A percentile compares a stretch with the other conserved stretches of the same genome.
Conservation (phyloP, 306 rosid genomes). For the Lathyrus sativus region DNA sequence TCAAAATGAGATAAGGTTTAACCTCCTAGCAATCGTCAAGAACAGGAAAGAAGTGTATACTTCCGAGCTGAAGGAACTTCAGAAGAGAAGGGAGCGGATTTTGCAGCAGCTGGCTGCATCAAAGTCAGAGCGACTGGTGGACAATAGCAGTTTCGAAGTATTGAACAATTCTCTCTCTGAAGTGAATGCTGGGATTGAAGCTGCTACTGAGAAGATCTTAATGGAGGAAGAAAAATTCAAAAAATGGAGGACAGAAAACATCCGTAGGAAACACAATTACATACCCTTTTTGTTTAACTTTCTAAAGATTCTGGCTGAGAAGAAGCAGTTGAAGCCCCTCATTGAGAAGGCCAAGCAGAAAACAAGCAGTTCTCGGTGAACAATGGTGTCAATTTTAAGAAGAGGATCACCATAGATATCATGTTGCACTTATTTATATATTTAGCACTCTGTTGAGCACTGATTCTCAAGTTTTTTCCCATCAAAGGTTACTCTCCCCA, state of each 20-base stretch:
- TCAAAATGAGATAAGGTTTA: slow-evolving; percentile 86
- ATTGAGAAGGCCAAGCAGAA: too few species aligned
- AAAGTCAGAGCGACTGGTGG: slow-evolving; percentile 65
- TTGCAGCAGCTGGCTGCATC: slow-evolving; percentile 81
- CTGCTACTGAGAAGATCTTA: slow-evolving; percentile 79
- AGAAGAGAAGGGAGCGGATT: slow-evolving; percentile 91
- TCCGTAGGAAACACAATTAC: slow-evolving; percentile 93
- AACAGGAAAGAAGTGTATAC: slow-evolving; percentile 90
- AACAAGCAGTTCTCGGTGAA: too few species aligned
- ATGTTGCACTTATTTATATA: too few species aligned
- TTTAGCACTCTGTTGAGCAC: slow-evolving; percentile 33
- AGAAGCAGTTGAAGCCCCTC: slow-evolving; percentile 96
- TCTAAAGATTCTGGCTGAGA: slow-evolving; percentile 93
- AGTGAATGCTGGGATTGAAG: slow-evolving; percentile 89
- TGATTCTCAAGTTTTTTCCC: slow-evolving; percentile 31
- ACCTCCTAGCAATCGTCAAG: slow-evolving; percentile 89
- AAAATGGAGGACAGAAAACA: slow-evolving; percentile 93
- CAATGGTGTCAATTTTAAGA: too few species aligned
- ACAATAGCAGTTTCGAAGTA: slow-evolving; percentile 57
- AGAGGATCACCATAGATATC: too few species aligned
- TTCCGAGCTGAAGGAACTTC: slow-evolving; percentile 92
- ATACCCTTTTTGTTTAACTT: slow-evolving; percentile 96
- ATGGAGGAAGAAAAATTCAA: slow-evolving; percentile 93
- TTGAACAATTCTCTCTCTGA: slow-evolving; percentile 91
- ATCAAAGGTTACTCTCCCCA: slow-evolving; percentile 30